Evolutionary conservation across 768 basidiomycete species (phyloP).

Genomic region (Suillus alpinus): DNA sequence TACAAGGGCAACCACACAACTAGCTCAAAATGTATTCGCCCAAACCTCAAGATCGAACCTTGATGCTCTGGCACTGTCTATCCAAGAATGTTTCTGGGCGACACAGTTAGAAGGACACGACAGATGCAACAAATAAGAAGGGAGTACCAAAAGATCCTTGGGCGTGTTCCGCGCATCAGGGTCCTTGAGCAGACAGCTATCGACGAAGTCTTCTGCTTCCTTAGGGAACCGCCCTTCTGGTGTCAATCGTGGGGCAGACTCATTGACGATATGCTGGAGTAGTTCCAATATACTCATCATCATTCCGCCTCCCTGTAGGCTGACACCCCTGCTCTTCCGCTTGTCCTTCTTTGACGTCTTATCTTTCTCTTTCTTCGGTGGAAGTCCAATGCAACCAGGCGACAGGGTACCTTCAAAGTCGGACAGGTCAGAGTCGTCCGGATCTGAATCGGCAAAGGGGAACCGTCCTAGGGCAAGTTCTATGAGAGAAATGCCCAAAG

Average conservation of each 20-base stretch:
- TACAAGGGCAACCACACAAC: constrained; percentile 11
- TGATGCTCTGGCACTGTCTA: constrained; percentile 57
- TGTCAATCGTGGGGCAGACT: constrained; percentile 87
- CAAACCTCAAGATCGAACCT: constrained; percentile 75
- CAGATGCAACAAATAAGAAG: constrained; percentile 5
- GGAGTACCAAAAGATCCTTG: constrained; percentile 77
- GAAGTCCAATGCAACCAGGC: constrained; percentile 54
- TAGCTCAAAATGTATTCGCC: constrained; percentile 67
- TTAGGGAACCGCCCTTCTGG: constrained; percentile 70
- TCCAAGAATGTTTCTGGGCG: constrained; percentile 69
- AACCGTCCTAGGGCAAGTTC: constrained; percentile 96
- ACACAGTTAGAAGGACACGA: not conserved
- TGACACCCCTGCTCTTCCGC: constrained; percentile 89
- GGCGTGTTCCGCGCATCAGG: constrained; percentile 81
- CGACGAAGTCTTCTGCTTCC: constrained; percentile 82
- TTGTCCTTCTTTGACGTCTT: constrained; percentile 69
- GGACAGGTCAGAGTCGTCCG: constrained; percentile 73
- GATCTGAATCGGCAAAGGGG: constrained; percentile 85
- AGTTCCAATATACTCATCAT: constrained; percentile 98
- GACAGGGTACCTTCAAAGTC: constrained; percentile 82
- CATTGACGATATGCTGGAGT: constrained; percentile 97
- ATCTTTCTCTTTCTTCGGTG: constrained; percentile 38
- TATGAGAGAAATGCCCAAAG: constrained; percentile 93
- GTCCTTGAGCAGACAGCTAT: constrained; percentile 89
- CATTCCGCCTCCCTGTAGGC: constrained; percentile 90